phyloP scores from a whole-genome alignment of 2,329 filamentous ascomycete genomes.

The Stachybotrys elegans region DNA sequence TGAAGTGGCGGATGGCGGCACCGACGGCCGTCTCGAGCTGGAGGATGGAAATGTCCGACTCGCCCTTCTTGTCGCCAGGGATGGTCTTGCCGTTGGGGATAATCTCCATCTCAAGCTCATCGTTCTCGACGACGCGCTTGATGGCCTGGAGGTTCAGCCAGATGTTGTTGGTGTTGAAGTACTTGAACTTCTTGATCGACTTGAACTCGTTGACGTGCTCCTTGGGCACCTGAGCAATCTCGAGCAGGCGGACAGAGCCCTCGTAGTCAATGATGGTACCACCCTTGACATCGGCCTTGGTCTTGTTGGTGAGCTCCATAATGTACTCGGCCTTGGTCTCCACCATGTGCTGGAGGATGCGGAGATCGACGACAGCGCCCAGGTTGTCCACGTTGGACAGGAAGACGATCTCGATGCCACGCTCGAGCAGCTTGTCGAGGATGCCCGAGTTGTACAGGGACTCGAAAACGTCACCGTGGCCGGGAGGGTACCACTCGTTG shows the following conservation, averaged over 20 bases:
- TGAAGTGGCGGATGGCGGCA: slow-evolving; percentile 97
- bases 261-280: slow-evolving; percentile 99
- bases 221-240: slow-evolving; percentile 99
- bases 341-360: slow-evolving; percentile 99
- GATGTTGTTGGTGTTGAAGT: slow-evolving; percentile 99
- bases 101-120: slow-evolving; percentile 98
- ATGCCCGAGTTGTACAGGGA: slow-evolving; percentile 99
- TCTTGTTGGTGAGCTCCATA: slow-evolving; percentile 99
- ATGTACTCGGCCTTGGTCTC: slow-evolving; percentile 97
- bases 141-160: slow-evolving; percentile 98
- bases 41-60: slow-evolving; percentile 94
- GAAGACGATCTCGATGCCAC: slow-evolving; percentile 97
- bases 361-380: slow-evolving; percentile 93
- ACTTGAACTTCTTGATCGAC: slow-evolving; percentile 99
- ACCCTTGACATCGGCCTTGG: slow-evolving; percentile 99
- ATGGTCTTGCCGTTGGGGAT: slow-evolving; percentile 99
- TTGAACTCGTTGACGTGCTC: slow-evolving; percentile 99
- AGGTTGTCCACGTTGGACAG: slow-evolving; percentile 99
- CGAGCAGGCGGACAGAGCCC: slow-evolving; percentile 89
- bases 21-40: slow-evolving; percentile 98
- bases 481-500: slow-evolving; percentile 97
- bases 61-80: slow-evolving; percentile 98
- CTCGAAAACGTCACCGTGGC: slow-evolving; percentile 99
- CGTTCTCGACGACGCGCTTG: slow-evolving; percentile 97
- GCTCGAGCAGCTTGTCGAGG: slow-evolving; percentile 90